Conservation (phyloP, 2,329 filamentous ascomycete species). For the Pyrenophora tritici-repentis region DNA sequence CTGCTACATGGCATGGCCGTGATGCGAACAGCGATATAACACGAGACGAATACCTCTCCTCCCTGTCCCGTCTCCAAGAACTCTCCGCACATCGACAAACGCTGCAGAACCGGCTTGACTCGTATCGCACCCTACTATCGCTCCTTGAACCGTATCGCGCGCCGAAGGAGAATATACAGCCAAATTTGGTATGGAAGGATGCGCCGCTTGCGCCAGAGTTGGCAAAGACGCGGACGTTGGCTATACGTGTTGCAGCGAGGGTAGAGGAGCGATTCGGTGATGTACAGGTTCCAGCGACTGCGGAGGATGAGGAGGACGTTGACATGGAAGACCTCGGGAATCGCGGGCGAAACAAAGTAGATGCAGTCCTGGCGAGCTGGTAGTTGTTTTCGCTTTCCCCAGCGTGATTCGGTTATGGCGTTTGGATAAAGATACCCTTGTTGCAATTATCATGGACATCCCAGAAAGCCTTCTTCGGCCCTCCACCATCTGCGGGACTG, state of each 20-base stretch:
- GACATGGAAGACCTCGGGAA: constrained; percentile 26
- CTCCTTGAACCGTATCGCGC: constrained; percentile 60
- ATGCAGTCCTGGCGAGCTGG: constrained; percentile 34
- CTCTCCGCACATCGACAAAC: constrained; percentile 57
- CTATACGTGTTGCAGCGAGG: constrained; percentile 45
- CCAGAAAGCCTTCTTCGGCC: too few species aligned
- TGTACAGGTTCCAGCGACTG: constrained; percentile 35
- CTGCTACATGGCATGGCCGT: constrained; percentile 22
- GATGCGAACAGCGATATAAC: constrained; percentile 18
- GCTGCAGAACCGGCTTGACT: constrained; percentile 53
- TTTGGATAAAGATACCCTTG: constrained; percentile 18
- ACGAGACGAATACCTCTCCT: constrained; percentile 43
- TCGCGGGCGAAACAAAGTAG: constrained; percentile 30
- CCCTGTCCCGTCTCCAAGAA: constrained; percentile 54
- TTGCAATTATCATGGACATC: neutral
- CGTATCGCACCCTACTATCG: constrained; percentile 55
- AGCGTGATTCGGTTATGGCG: constrained; percentile 1
- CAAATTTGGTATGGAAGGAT: constrained; percentile 69
- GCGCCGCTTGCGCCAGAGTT: constrained; percentile 69
- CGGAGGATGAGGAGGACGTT: constrained; percentile 30
- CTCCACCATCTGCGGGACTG: too few species aligned
- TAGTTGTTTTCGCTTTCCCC: neutral
- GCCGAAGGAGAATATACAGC: constrained; percentile 59
- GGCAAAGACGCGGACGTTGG: constrained; percentile 67
- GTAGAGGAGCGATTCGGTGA: constrained; percentile 38